Evolutionary conservation across 2,329 filamentous ascomycete species (phyloP).

Genomic region (Proliferodiscus dingleyae): DNA sequence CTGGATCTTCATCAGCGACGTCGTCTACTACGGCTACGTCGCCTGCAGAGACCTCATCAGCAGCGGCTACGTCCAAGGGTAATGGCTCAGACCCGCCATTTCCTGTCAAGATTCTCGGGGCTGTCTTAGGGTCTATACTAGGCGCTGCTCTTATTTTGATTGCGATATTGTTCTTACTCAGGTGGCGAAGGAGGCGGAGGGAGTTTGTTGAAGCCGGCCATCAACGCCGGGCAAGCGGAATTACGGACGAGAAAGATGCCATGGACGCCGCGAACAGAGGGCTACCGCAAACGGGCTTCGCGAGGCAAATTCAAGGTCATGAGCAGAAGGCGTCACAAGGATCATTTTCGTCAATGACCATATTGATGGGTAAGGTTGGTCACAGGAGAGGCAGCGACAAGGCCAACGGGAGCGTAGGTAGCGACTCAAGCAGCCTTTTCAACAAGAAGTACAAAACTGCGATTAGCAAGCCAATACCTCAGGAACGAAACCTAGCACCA

Average conservation of each 20-base stretch:
- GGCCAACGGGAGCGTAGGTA: constrained; percentile 54
- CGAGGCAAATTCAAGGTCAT: constrained; percentile 41
- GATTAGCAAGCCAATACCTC: constrained; percentile 59
- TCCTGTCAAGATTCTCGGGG: constrained; percentile 65
- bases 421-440: constrained; percentile 52
- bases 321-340: constrained; percentile 47
- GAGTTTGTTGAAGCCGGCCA: constrained; percentile 45
- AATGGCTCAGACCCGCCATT: constrained; percentile 33
- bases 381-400: constrained; percentile 41
- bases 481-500: constrained; percentile 28
- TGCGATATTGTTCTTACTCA: constrained; percentile 62
- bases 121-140: constrained; percentile 75
- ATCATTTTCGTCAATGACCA: constrained; percentile 60
- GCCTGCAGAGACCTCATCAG: constrained; percentile 24
- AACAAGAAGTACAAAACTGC: constrained; percentile 57
- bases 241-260: constrained; percentile 54
- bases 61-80: constrained; percentile 30
- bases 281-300: constrained; percentile 33
- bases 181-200: constrained; percentile 54
- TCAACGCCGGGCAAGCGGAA: constrained; percentile 38
- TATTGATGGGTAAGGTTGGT: constrained; percentile 58
- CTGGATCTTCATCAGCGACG: constrained; percentile 20
- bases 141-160: constrained; percentile 51
- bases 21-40: constrained; percentile 12
- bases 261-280: constrained; percentile 44